Base-by-base conservation (phyloP, 441 rosid species). In the Mallotus japonicus region DNA sequence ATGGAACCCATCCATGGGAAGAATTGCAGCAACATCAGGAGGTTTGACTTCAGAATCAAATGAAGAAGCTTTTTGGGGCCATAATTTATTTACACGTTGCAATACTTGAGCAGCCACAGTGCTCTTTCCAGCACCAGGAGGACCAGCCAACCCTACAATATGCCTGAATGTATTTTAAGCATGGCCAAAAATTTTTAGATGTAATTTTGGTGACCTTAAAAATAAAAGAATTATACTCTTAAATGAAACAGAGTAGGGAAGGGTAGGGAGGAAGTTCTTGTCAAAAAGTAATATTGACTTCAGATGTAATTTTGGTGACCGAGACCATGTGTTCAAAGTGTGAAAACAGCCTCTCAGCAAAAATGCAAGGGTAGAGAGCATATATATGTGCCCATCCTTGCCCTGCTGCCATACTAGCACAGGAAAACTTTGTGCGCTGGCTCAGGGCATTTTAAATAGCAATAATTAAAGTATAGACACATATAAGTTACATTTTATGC, bases 1-100 rank as follows among this genome's bases (percentile, higher is more conserved):
- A 85, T 94, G 98, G 80, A 94, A 94, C 16, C 98, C 97, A 83
- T 92, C 97, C 98, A 94, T 94, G 50, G 95, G 92, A 83, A 94
- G 84, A 73, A 94, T 88, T 20, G 77, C 77, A 76, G 96, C 97
- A 53, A 87, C 92, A 81, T 90, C 92, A 4, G 79, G 83, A 20
- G 89, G 95, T 37, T 37, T 69, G 76, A 84, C 96, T 80, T 85
- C 87, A 80, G 89, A 86, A 85, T 88, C 95, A 61, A 86, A 80
- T 53, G 88, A 80, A 73, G 83, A 54, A 88, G 86, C 86, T 75
- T 82, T 90, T 76, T 85, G 86, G 61, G 89, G 88, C 96, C 96
- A 90, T 63, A 85, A 78, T 68, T 73, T 85, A 77, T 92, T 90
- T 44, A 89, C 75, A 62, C 92, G 89, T 54, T 44, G 78, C 22